Evolutionary conservation across 2,329 filamentous ascomycete genomes (phyloP), one percentile per base, ranked within the genome.

Genomic region (Gnomoniopsis sp.): DNA sequence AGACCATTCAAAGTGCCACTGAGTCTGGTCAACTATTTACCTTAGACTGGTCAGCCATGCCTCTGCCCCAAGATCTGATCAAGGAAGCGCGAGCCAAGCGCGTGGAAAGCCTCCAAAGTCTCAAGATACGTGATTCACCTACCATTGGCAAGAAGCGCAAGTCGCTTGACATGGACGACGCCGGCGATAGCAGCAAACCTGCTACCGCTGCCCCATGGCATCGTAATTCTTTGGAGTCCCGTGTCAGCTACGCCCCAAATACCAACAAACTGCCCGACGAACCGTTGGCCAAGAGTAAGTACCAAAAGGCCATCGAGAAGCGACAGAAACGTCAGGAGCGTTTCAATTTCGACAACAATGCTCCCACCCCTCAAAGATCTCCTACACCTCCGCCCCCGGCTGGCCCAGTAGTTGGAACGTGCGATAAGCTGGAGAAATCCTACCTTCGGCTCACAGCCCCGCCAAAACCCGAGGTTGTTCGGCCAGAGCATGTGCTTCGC

Each of bases 401-500:
- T 57, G 87, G 86, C 38, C 95, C 95, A 11, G 88, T 98, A 36
- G 84, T 97, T 61, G 95, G 95, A 65, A 91, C 89, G 49, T 93
- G 88, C 72, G 84, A 92, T 73, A 82, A 80, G 23, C 79, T 98
- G 66, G 93, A 98, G 75, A 99, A 99, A 81, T 88, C 86, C 70
- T 99, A 97, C 71, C 89, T 98, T 70, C 92, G 95, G 63, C 82
- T 99, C 71, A 99, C 93, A 19, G 87, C 93, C 34, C 88, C 93
- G 51, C 95, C 95, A 36, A 90, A 96, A 65, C 87, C 93, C 57
- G 89, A 93, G 69, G 88, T 88, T 67, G 95, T 99, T 53, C 92
- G 95, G 49, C 95, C 95, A 22, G 82, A 96, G 70, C 76, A 77
- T 51, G 80, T 99, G 22, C 77, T 99, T 63, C 86, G 88, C 65